Percentiles rank a stretch among this genome's conserved stretches.
phyloP scores from a whole-genome alignment of 345 rosid species.

The Sonneratia caseolaris region DNA sequence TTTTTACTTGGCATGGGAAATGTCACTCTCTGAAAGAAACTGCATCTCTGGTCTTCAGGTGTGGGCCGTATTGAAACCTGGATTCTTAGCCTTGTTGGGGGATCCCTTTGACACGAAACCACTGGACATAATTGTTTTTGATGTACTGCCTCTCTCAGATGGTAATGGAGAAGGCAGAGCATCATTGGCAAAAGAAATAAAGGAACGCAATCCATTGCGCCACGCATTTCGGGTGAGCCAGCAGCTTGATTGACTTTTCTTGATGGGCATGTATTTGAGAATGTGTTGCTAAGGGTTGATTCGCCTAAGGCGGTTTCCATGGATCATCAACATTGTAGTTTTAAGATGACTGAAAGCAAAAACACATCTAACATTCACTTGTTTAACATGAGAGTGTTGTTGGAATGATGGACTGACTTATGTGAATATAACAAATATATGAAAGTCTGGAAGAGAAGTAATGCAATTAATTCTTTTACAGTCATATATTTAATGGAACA shows the following conservation, averaged over 20 bases:
- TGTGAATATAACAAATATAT: not conserved
- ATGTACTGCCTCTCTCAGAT: slow-evolving; percentile 82
- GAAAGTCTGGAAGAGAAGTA: not conserved
- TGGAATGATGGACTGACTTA: not conserved
- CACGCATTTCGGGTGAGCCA: slow-evolving; percentile 76
- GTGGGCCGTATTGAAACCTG: slow-evolving; percentile 96
- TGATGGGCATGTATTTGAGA: not conserved
- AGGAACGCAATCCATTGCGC: slow-evolving; percentile 87
- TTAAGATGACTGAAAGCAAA: not conserved
- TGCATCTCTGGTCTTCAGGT: slow-evolving; percentile 35
- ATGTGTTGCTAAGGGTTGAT: not conserved
- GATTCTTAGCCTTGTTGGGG: slow-evolving; percentile 84
- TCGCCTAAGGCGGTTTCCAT: not conserved
- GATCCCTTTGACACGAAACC: slow-evolving; percentile 84
- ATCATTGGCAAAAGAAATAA: slow-evolving; percentile 71
- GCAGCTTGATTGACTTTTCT: not conserved
- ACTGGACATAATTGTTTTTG: slow-evolving; percentile 82
- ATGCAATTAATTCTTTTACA: not conserved
- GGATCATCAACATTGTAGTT: not conserved
- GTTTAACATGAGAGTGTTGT: too few species aligned
- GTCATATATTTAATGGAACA: not conserved
- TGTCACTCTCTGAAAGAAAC: not conserved
- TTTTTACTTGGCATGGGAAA: not conserved
- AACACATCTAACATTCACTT: too few species aligned
- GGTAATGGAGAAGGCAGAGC: slow-evolving; percentile 72